These are phyloP conservation scores for Cardiospermum halicacabum DNA, from an alignment of 345 rosid species.

Conservation along the genomic window DNA sequence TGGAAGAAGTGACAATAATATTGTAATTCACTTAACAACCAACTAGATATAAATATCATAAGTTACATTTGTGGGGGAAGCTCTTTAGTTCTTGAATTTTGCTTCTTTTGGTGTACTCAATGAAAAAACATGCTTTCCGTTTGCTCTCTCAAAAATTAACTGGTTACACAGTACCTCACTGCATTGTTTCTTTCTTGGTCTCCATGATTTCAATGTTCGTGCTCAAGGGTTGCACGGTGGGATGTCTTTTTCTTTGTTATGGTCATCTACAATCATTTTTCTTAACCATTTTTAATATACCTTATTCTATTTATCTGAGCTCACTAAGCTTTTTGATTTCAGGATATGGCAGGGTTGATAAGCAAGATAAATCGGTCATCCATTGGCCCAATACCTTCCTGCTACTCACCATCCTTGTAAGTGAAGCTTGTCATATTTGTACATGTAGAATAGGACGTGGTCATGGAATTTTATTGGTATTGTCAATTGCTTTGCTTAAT, in stretches of 20 bases:
- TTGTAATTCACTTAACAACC: neutral
- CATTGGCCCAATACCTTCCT: constrained; percentile 88
- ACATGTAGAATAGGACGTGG: neutral
- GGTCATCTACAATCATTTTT: constrained; percentile 2
- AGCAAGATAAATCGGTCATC: constrained; percentile 99
- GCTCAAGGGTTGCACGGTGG: constrained; percentile 1
- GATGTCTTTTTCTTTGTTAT: neutral
- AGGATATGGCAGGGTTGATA: constrained; percentile 99
- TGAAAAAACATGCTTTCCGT: neutral
- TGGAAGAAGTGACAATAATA: neutral
- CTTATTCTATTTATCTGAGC: too few species aligned
- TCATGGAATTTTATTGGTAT: neutral
- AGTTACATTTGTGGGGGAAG: constrained; percentile 3
- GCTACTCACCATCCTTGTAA: constrained; percentile 93
- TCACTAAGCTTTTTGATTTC: constrained; percentile 31
- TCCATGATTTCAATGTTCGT: neutral
- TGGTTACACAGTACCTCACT: neutral
- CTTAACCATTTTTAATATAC: constrained; percentile 16
- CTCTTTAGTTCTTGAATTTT: neutral
- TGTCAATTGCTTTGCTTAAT: neutral
- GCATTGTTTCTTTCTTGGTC: neutral
- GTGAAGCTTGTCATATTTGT: constrained; percentile 21
- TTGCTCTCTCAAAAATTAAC: neutral
- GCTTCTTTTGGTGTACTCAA: neutral
- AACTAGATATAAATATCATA: too few species aligned